Evolutionary conservation across 345 rosid genomes (phyloP).

Genomic region (Melaleuca alternifolia): DNA sequence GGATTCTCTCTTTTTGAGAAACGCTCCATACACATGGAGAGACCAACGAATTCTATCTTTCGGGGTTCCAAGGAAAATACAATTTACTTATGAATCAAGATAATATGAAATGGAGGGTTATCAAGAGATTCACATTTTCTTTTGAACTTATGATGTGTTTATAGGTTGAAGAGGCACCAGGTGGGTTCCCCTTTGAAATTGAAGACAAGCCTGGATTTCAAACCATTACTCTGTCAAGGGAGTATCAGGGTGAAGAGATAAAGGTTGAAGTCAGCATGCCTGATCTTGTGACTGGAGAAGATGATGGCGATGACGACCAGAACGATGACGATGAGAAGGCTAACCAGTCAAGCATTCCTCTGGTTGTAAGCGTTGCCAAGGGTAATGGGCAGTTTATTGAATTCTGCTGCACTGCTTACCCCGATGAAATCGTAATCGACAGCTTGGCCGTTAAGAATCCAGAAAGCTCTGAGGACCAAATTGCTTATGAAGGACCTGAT

Average conservation of each 20-base stretch:
- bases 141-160: neutral
- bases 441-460: constrained; percentile 45
- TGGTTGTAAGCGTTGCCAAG: constrained; percentile 57
- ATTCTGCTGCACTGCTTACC: constrained; percentile 55
- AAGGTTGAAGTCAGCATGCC: constrained; percentile 80
- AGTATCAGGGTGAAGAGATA: constrained; percentile 58
- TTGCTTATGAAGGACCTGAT: constrained; percentile 75
- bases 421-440: constrained; percentile 55
- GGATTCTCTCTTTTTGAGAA: neutral
- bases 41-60: neutral
- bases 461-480: constrained; percentile 36
- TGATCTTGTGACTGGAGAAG: constrained; percentile 67
- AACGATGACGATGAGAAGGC: constrained; percentile 34
- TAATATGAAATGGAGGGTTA: neutral
- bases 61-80: neutral
- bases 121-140: neutral
- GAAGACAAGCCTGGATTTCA: constrained; percentile 65
- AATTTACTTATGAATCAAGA: neutral
- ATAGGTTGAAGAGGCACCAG: constrained; percentile 53
- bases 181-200: constrained; percentile 66
- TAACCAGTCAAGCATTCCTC: constrained; percentile 43
- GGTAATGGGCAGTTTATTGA: constrained; percentile 45
- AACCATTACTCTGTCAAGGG: constrained; percentile 45
- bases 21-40: neutral
- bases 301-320: constrained; percentile 20